phyloP scores from a whole-genome alignment of 768 basidiomycete genomes.

The Naematelia encephala region DNA sequence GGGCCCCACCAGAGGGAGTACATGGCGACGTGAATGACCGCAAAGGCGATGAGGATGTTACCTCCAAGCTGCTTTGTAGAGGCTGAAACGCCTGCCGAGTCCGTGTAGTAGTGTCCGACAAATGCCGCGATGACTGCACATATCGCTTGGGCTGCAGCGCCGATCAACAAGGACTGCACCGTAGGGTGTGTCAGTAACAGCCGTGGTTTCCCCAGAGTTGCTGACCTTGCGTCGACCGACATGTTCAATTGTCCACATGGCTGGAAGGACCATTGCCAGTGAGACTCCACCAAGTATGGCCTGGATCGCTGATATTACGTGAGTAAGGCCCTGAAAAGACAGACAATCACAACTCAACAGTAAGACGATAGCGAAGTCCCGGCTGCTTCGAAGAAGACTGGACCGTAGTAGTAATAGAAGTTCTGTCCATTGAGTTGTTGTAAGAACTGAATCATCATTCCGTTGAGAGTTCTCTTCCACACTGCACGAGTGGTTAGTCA shows the following conservation, averaged over 20 bases:
- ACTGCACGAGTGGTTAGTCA: too few species aligned
- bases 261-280: constrained; percentile 22
- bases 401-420: constrained; percentile 71
- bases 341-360: too few species aligned
- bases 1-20: constrained; percentile 56
- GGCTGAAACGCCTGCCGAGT: too few species aligned
- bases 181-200: too few species aligned
- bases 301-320: too few species aligned
- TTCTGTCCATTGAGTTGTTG: constrained; percentile 77
- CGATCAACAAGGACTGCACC: too few species aligned
- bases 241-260: constrained; percentile 16
- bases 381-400: constrained; percentile 56
- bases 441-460: constrained; percentile 60
- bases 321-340: too few species aligned
- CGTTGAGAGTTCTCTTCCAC: constrained; percentile 66
- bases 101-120: constrained; percentile 9
- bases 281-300: constrained; percentile 32
- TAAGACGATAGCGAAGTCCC: constrained; percentile 23
- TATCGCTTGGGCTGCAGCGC: constrained; percentile 16
- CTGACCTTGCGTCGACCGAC: constrained; percentile 20
- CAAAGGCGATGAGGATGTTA: constrained; percentile 45
- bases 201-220: constrained; percentile 20
- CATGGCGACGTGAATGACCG: constrained; percentile 12
- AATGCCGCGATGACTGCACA: constrained; percentile 20
- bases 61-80: constrained; percentile 9